A percentile compares a stretch with the other conserved stretches of the same genome.
Conservation (phyloP, 1,284 basidiomycete genomes). For the Cystobasidiaceae sp. region DNA sequence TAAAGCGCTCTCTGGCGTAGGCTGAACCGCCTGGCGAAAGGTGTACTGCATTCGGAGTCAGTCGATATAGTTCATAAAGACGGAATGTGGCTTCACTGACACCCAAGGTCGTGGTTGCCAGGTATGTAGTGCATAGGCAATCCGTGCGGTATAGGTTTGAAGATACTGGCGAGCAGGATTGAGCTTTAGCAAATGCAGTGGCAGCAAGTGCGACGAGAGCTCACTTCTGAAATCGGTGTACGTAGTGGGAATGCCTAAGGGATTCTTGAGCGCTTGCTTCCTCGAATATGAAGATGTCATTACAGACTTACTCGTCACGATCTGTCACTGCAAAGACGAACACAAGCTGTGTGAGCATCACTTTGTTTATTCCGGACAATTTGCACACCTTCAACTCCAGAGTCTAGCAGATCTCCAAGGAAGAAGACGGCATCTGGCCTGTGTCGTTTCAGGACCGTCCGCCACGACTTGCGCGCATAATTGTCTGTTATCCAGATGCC, state of each 20-base stretch:
- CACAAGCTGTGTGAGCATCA: too few species aligned
- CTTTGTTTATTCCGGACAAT: too few species aligned
- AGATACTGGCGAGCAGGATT: conserved; percentile 41
- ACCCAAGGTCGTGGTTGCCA: conserved; percentile 78
- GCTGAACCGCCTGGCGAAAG: conserved; percentile 51
- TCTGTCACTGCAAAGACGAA: conserved; percentile 38
- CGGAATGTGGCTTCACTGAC: conserved; percentile 48
- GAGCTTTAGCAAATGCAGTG: conserved; percentile 57
- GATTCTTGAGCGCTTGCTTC: too few species aligned
- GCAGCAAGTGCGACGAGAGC: conserved; percentile 55
- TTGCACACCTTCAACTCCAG: conserved; percentile 58
- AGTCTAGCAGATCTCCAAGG: conserved; percentile 71
- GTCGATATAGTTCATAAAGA: conserved; percentile 28
- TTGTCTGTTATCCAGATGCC: conserved; percentile 55
- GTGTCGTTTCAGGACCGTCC: conserved; percentile 55
- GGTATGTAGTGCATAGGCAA: conserved; percentile 63
- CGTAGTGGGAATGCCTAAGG: conserved; percentile 40
- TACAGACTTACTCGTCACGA: conserved; percentile 65
- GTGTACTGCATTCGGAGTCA: conserved; percentile 42
- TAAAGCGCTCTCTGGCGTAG: conserved; percentile 60
- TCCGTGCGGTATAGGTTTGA: conserved; percentile 51
- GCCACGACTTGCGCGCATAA: conserved; percentile 71
- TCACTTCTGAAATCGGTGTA: conserved; percentile 36
- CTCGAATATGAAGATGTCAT: too few species aligned
- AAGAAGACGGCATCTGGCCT: conserved; percentile 69